phyloP scores from a whole-genome alignment of 192 early-diverging fungal genomes.

The Funneliformis geosporum region DNA sequence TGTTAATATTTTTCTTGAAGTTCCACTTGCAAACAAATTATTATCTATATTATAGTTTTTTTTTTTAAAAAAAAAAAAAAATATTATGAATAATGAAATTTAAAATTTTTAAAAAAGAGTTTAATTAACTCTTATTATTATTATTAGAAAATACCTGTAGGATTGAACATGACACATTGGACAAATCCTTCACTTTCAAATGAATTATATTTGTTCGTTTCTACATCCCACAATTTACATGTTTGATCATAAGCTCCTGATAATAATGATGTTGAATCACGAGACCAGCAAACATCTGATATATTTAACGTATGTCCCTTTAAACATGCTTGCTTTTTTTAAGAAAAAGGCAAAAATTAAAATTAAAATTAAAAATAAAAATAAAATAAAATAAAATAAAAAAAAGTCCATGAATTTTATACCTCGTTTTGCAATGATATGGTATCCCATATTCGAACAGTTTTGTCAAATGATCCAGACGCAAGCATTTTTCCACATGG shows the following conservation, averaged over 20 bases:
- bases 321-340: slow-evolving; percentile 59
- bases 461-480: slow-evolving; percentile 94
- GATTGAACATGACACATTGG: slow-evolving; percentile 78
- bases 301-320: slow-evolving; percentile 77
- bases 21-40: slow-evolving; percentile 75
- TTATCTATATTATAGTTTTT: slow-evolving; percentile 52
- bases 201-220: slow-evolving; percentile 60
- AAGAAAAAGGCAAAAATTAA: too few species aligned
- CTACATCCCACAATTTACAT: slow-evolving; percentile 79
- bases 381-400: too few species aligned
- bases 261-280: slow-evolving; percentile 64
- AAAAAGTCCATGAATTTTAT: neutral
- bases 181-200: slow-evolving; percentile 82
- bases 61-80: neutral
- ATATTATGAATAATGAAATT: neutral
- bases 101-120: too few species aligned
- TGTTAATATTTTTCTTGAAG: slow-evolving; percentile 70
- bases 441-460: slow-evolving; percentile 88
- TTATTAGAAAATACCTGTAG: slow-evolving; percentile 56
- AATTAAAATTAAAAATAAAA: too few species aligned
- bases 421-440: slow-evolving; percentile 68
- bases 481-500: slow-evolving; percentile 78
- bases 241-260: slow-evolving; percentile 82
- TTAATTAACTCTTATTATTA: too few species aligned
- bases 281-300: slow-evolving; percentile 76